Evolutionary conservation across 129 eudicot species (phyloP), one percentile per base, ranked within the genome.

Genomic region (Tagetes erecta): DNA sequence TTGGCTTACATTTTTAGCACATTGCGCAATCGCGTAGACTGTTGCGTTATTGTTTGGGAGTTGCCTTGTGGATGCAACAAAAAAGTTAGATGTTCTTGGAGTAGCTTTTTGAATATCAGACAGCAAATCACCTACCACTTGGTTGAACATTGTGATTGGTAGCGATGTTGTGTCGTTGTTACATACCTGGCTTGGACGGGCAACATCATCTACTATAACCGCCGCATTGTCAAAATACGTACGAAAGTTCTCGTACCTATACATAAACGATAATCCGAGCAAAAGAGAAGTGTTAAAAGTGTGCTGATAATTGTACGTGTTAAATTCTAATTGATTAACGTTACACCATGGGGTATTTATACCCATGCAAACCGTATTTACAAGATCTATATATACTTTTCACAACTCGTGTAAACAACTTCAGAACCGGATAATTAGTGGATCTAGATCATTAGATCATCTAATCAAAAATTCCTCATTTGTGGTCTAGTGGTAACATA

Each of bases 221-320:
- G 83, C 87, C 0, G 84, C 78, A 53, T 73, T 65, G 13, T 67
- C 77, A 14, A 83, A 83, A 41, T 69, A 74, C 73, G 76, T 76
- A 60, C 51, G 80, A 75, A 37, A 83, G 83, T 88, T 87, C 80
- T 88, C 90, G 31, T 83, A 88, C 80, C 94, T 88, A 3, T 37
- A 14, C 33, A 38, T 27, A 71, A 20, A 51, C 37, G 2, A 33
- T 13, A 20, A 20, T 20, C 27, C 27, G 27, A 20, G 27, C 27
- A 20, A 20, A 20, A 20, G 27, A 20, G 27, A 20, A 20, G 27
- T 20, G 27, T 20, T 20, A 20, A 20, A 20, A 20, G 27, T 20
- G 27, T 20, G 27, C 27, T 20, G 27, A 20, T 20, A 20, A 20
- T 20, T 20, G 27, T 20, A 20, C 27, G 27, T 20, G 0, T 20